Evolutionary conservation across 2,329 filamentous ascomycete genomes (phyloP), one percentile per base, ranked within the genome.

Genomic region (Aspergillus sp.): DNA sequence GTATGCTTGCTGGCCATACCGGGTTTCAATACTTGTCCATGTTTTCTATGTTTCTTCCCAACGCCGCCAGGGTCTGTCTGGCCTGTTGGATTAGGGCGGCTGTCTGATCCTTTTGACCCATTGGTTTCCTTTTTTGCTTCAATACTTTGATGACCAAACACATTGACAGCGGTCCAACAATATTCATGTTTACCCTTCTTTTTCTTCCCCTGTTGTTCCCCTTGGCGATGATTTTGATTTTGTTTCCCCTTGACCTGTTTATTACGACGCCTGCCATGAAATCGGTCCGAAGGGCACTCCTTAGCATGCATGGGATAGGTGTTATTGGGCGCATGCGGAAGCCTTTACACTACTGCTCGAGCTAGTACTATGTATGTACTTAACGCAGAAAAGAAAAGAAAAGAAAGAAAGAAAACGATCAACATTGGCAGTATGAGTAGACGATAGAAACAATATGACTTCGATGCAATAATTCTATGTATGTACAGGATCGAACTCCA

Each of bases 281-380:
- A 55, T 56, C 62, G 63, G 68, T 64, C 65, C 58, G 47, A 66
- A 65, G 68, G 61, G 65, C 60, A 62, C 62, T 66, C 58, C 64
- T 62, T 66, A 65, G 65, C 69, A 72, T 74, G 71, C 72, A 74
- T 74, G 69, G 71, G 65, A 68, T 63, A 65, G 72, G 71, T 70
- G 71, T 74, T 73, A 58, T 69, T 64, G 67, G 70, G 69, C 68
- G 69, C 70, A 66, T 64, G 62, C 62, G 64, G 64, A 49, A 56
- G 55, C 53, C 26, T 30, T 30, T 9, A 30, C 26, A 30, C 26
- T 30, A 4, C 26, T 30, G 9, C 26, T 30, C 26, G 9, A 30
- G 8, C 34, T 36, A 36, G 34, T 36, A 36, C 62, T 58, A 61
- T 66, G 62, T 58, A 62, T 66, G 63, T 64, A 48, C 44, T 48